Base-by-base conservation (phyloP, 2,329 filamentous ascomycete species). In the Sclerotinia spermophila region DNA sequence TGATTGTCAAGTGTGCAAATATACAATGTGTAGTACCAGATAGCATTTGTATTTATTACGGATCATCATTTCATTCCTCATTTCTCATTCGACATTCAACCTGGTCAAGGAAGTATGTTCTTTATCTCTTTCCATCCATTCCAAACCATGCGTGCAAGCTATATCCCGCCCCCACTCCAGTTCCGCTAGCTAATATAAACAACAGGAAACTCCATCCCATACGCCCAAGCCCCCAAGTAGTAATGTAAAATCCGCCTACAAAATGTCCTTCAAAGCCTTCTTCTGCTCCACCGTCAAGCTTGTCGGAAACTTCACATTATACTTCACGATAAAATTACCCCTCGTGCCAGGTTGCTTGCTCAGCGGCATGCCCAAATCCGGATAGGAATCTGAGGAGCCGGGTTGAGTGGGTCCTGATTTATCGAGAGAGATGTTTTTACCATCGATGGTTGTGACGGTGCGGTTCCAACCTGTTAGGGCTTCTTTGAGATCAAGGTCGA, bases 381-480 rank as follows among this genome's bases (percentile, higher is more conserved):
- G 96, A 79, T 92, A 99, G 44, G 85, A 84, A 75, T 97, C 94
- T 76, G 89, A 89, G 80, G 89, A 92, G 19, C 91, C 93, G 0
- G 95, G 94, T 71, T 92, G 90, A 10, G 95, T 98, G 1, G 95
- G 95, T 0, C 94, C 95, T 7, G 85, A 83, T 80, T 94, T 94
- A 59, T 92, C 88, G 53, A 98, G 87, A 67, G 85, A 88, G 75
- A 99, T 84, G 77, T 94, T 91, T 79, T 92, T 94, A 76, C 92
- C 92, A 78, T 99, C 96, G 76, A 99, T 98, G 15, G 95, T 99
- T 44, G 90, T 89, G 33, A 99, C 89, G n/a, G 92, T 96, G 68
- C 92, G 89, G 76, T 88, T 91, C 96, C 96, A 99, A 71, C 96
- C 96, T 0, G 94, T 97, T 59, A 99, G 83, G 2, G 96, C 93